Percentiles rank a stretch among this genome's conserved stretches.
phyloP scores from a whole-genome alignment of 106 monocot species.

The Iris macrosiphon region DNA sequence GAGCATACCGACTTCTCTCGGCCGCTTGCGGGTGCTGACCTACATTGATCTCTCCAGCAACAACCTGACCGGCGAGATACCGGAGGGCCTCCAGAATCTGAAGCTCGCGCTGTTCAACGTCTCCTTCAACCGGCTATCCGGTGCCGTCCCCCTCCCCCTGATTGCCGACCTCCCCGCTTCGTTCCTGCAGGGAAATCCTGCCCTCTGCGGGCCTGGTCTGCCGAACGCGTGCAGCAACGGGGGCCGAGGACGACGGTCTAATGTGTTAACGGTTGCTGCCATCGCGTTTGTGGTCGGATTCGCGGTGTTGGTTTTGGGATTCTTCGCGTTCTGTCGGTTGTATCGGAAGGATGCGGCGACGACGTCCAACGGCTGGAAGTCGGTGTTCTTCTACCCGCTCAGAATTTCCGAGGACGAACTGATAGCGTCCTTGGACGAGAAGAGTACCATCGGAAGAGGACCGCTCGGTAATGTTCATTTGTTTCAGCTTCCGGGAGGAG shows the following conservation, averaged over 20 bases:
- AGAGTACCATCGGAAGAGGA: constrained; percentile 46
- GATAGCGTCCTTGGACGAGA: constrained; percentile 30
- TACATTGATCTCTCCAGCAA: constrained; percentile 73
- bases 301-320: constrained; percentile 16
- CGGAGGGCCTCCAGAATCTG: constrained; percentile 47
- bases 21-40: constrained; percentile 52
- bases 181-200: constrained; percentile 64
- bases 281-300: constrained; percentile 21
- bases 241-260: background rate
- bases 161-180: constrained; percentile 58
- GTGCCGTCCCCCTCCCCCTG: constrained; percentile 38
- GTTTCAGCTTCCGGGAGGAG: constrained; percentile 29
- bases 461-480: constrained; percentile 41
- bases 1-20: constrained; percentile 45
- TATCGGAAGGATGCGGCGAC: constrained; percentile 13
- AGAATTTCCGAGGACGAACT: constrained; percentile 48
- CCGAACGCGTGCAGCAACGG: constrained; percentile 23
- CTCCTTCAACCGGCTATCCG: constrained; percentile 60
- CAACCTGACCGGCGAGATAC: constrained; percentile 59
- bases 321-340: constrained; percentile 16
- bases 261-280: constrained; percentile 17
- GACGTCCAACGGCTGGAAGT: constrained; percentile 13
- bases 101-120: constrained; percentile 79
- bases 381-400: constrained; percentile 44
- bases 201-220: constrained; percentile 65